Conservation (phyloP, 768 basidiomycete species). For the Boletus rubescentipes region DNA sequence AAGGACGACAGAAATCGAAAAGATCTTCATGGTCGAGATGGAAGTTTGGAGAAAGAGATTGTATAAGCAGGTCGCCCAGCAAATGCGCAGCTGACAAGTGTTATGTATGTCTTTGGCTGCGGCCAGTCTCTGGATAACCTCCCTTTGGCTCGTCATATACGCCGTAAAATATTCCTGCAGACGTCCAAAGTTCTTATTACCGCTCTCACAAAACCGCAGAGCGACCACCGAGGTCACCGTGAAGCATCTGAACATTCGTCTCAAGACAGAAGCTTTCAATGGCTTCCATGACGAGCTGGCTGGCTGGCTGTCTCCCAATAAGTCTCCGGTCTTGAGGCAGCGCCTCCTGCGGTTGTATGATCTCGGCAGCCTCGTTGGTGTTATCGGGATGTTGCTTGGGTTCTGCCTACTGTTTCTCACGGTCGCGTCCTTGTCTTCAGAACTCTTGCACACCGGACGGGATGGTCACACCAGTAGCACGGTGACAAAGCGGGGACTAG, state of each 20-base stretch:
- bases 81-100: conserved; percentile 3
- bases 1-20: conserved; percentile 70
- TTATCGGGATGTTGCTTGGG: conserved; percentile 48
- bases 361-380: conserved; percentile 44
- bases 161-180: conserved; percentile 22
- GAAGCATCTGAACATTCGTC: conserved; percentile 29
- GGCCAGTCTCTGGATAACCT: conserved; percentile 20
- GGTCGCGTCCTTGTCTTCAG: conserved; percentile 16
- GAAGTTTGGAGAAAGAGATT: conserved; percentile 10
- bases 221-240: conserved; percentile 22
- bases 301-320: conserved; percentile 32
- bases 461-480: conserved; percentile 1
- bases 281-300: conserved; percentile 45
- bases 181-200: conserved; percentile 21
- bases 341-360: conserved; percentile 45
- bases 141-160: conserved; percentile 27
- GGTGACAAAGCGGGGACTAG: conserved; percentile 17
- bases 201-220: conserved; percentile 20
- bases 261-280: conserved; percentile 55
- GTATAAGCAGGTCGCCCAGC: not conserved
- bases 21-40: conserved; percentile 74
- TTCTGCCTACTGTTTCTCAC: conserved; percentile 42
- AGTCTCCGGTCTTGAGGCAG: conserved; percentile 24
- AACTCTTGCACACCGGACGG: conserved; percentile 6
- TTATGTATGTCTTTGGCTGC: conserved; percentile 23